Conservation (phyloP, 331 rosid genomes). For the Malus hybrid region DNA sequence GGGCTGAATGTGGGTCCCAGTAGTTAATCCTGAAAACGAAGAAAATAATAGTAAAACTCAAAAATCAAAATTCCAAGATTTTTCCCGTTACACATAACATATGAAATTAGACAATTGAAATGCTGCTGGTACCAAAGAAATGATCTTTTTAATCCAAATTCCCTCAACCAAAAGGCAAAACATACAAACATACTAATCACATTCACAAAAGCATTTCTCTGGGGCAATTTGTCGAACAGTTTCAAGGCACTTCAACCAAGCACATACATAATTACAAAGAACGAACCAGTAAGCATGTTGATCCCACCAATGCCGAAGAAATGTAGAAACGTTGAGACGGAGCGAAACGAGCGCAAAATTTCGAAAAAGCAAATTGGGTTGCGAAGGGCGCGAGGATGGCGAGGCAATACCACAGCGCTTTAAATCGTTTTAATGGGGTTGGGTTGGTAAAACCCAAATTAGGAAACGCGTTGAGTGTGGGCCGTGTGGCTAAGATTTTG, state of each 20-base stretch:
- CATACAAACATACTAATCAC: neutral
- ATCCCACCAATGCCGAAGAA: neutral
- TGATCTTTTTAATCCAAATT: neutral
- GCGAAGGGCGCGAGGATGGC: neutral
- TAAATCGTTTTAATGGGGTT: neutral
- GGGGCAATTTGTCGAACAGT: constrained; percentile 24
- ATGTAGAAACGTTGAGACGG: neutral
- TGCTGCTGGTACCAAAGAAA: neutral
- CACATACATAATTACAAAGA: neutral
- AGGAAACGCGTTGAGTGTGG: neutral
- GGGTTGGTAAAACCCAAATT: neutral
- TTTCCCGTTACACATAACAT: neutral
- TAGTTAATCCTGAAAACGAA: constrained; percentile 34
- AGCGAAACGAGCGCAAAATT: neutral
- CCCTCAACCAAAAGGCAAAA: neutral
- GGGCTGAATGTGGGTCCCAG: constrained; percentile 36
- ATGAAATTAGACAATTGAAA: neutral
- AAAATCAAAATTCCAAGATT: neutral
- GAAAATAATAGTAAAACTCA: neutral
- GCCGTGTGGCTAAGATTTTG: no score
- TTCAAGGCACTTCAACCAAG: constrained; percentile 3
- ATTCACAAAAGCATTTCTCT: neutral
- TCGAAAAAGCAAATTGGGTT: neutral
- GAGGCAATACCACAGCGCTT: neutral
- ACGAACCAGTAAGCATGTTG: constrained; percentile 39